phyloP scores from a whole-genome alignment of 352 stramenopile genomes.

The Plasmopara muralis region DNA sequence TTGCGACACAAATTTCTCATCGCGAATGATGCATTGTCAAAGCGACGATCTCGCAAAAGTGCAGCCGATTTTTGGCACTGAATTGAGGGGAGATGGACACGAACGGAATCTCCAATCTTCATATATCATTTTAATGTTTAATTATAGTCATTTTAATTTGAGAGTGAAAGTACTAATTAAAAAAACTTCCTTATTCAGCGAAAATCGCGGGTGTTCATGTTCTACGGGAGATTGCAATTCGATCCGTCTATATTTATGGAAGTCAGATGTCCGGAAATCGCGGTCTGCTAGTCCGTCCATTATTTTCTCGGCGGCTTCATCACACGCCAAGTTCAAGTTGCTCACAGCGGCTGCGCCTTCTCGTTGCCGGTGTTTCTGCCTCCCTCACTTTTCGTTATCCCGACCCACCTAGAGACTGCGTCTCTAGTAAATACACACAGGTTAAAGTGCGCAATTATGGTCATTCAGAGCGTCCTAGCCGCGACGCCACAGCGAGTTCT shows the following conservation, averaged over 20 bases:
- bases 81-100: conserved; percentile 12
- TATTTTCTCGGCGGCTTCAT: conserved; percentile 9
- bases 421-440: not conserved
- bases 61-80: not conserved
- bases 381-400: conserved; percentile 17
- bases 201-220: conserved; percentile 1
- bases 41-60: no score
- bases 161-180: not conserved
- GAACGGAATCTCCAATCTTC: not conserved
- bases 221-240: conserved; percentile 4
- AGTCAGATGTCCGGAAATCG: conserved; percentile 10
- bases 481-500: conserved; percentile 40
- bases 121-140: not conserved
- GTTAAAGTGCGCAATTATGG: conserved; percentile 15
- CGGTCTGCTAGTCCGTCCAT: conserved; percentile 6
- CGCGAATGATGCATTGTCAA: no score
- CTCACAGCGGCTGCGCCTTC: conserved; percentile 1
- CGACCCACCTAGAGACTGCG: conserved; percentile 1
- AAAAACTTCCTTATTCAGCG: not conserved
- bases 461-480: conserved; percentile 28
- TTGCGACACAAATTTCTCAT: no score
- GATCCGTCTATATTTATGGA: conserved; percentile 17
- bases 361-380: conserved; percentile 15
- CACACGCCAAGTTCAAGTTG: conserved; percentile 24
- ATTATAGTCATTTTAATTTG: no score